Base-by-base conservation (phyloP, 202 grass and related monocot species). In the Setaria viridis region DNA sequence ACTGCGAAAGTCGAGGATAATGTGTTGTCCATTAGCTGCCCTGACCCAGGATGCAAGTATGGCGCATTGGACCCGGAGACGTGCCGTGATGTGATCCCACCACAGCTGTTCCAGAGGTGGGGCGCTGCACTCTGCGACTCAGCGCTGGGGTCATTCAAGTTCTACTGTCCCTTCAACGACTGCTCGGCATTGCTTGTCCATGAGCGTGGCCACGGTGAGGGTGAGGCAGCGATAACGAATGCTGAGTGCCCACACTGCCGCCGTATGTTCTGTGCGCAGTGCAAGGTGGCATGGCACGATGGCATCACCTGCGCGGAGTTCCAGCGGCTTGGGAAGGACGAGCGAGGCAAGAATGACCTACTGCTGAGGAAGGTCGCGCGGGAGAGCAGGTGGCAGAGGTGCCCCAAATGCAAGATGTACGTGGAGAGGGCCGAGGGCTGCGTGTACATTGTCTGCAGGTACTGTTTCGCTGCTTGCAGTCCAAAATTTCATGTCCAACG, bases 131-230 rank as follows among this genome's bases (percentile, higher is more conserved):
- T 94, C 16, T 89, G 86, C 29, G 92, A 94, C 20, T 67, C 39
- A 8, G 84, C 88, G 16, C n/a, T 92, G 3, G 92, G 78, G 10
- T 10, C 33, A 19, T 74, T 73, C 33, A 92, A 87, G 80, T 89
- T 91, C 73, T 97, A 97, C 86, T 97, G 92, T 51, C 94, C 94
- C 1, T 97, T 86, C 62, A 94, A 81, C 35, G 86, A 97, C 70
- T 97, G 94, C 88, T 97, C 92, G 0, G 86, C 65, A 7, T 11
- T 92, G 74, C 58, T 97, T 25, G 35, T 92, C 5, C 43, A 94
- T 6, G 75, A 91, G 34, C 60, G 29, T 11, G 49, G 19, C 17
- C 56, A 32, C 2, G 80, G 74, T 57, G 78, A 42, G 54, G 80
- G 74, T 57, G 78, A 42, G 54, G 85, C 2, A 2, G 29, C 6